Conservation (phyloP, 2,329 filamentous ascomycete species). For the Phyllachora maydis region DNA sequence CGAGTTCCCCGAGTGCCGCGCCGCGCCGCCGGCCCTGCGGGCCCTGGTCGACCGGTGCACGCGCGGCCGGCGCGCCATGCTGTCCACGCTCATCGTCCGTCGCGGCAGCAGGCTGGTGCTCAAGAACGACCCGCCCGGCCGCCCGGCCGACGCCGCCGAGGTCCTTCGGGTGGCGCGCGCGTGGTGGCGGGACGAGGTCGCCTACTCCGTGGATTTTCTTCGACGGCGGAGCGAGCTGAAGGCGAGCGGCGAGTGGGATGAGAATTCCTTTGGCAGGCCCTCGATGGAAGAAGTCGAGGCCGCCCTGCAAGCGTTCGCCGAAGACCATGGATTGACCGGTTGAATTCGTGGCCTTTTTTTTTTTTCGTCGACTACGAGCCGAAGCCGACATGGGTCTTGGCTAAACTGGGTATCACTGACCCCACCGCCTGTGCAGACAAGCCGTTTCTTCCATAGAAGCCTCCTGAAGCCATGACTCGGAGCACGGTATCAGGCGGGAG, state of each 20-base stretch:
- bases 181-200: slow-evolving; percentile 28
- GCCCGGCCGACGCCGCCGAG: slow-evolving; percentile 14
- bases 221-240: slow-evolving; percentile 15
- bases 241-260: slow-evolving; percentile 20
- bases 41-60: slow-evolving; percentile 30
- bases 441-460: no score
- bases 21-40: slow-evolving; percentile 22
- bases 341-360: no score
- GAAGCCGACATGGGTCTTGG: no score
- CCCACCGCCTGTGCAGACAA: no score
- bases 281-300: slow-evolving; percentile 20
- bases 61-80: slow-evolving; percentile 19
- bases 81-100: slow-evolving; percentile 22
- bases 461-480: no score
- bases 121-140: slow-evolving; percentile 11
- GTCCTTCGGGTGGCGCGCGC: slow-evolving; percentile 12
- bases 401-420: no score
- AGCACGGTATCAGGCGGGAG: no score
- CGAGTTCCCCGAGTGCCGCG: slow-evolving; percentile 30
- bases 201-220: slow-evolving; percentile 24
- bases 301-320: slow-evolving; percentile 6
- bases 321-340: no score
- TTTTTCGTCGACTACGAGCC: no score
- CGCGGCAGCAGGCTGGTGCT: slow-evolving; percentile 23
- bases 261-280: slow-evolving; percentile 28